Percentiles rank a stretch among this genome's conserved stretches.
Conservation (phyloP, 208 protist species). For the Herpetomonas tarakana region DNA sequence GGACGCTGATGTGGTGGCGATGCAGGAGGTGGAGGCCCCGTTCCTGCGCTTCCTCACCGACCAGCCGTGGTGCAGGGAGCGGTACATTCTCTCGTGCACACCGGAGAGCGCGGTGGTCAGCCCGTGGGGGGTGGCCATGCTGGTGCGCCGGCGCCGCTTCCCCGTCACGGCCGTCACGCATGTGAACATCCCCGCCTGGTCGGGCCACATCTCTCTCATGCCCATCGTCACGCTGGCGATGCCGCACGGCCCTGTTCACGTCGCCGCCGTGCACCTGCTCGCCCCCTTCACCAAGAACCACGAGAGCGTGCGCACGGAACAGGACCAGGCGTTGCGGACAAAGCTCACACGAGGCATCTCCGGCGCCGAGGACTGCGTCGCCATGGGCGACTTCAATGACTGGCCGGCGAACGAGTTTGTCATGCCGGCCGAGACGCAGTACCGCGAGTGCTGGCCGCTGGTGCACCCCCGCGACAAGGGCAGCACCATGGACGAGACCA, state of each 20-base stretch:
- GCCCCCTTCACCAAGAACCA: slow-evolving; percentile 78
- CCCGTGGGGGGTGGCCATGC: slow-evolving; percentile 83
- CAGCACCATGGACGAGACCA: slow-evolving; percentile 91
- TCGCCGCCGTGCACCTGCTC: slow-evolving; percentile 68
- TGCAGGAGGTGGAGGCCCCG: slow-evolving; percentile 86
- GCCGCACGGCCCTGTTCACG: slow-evolving; percentile 28
- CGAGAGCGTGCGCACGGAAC: slow-evolving; percentile 66
- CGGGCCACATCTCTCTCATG: slow-evolving; percentile 83
- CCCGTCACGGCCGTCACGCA: slow-evolving; percentile 50
- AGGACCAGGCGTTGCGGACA: slow-evolving; percentile 66
- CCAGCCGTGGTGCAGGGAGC: slow-evolving; percentile 68
- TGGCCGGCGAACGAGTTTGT: slow-evolving; percentile 84
- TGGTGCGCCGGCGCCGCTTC: slow-evolving; percentile 56
- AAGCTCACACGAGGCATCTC: slow-evolving; percentile 42
- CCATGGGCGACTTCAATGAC: slow-evolving; percentile 93
- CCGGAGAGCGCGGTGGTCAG: slow-evolving; percentile 43
- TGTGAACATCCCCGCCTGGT: slow-evolving; percentile 87
- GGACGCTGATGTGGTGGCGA: slow-evolving; percentile 86
- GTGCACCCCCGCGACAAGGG: slow-evolving; percentile 59
- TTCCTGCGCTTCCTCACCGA: slow-evolving; percentile 68
- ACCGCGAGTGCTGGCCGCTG: slow-evolving; percentile 81
- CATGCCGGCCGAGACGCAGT: slow-evolving; percentile 74
- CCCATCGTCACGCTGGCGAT: slow-evolving; percentile 58
- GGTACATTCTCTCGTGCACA: slow-evolving; percentile 77
- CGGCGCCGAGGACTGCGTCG: slow-evolving; percentile 44